Evolutionary conservation across 163 green algal genomes (phyloP), one percentile per base, ranked within the genome.

Genomic region (Prototheca cutis): DNA sequence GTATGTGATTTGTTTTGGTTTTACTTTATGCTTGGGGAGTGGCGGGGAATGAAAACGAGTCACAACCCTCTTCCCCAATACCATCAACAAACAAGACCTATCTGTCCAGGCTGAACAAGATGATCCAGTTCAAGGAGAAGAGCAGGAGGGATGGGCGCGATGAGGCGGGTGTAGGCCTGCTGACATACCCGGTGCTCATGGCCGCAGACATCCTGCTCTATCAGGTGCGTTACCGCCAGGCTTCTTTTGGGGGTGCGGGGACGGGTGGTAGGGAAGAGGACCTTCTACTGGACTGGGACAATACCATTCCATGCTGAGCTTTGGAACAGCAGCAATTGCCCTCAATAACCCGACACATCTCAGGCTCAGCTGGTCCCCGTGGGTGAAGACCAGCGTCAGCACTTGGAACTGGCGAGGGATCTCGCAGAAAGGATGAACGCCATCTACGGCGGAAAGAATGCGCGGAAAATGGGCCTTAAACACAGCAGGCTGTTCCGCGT

Each of bases 171-270:
- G 79, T 86, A 3, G 93, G 93, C 2, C 84, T 99, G 17, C 80
- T 98, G 51, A 95, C 85, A 15, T 99, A 99, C 74, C 93, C 93
- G 4, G 86, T 96, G n/a, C 83, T 99, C 40, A 98, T 98, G 93
- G 93, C 93, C 6, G 85, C 91, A n/a, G 93, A 99, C 76, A 98
- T 99, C 65, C 79, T 99, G 65, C 77, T 97, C 18, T 98, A 99
- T 69, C 84, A 95, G 80, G 87, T 89, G 48, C 1, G 33, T n/a
- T n/a, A n/a, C n/a, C n/a, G n/a, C n/a, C n/a, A n/a, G n/a, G n/a
- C n/a, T n/a, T n/a, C n/a, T n/a, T n/a, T n/a, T n/a, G n/a, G n/a
- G n/a, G n/a, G n/a, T n/a, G n/a, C n/a, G n/a, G n/a, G n/a, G n/a
- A n/a, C n/a, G n/a, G n/a, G n/a, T n/a, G n/a, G n/a, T n/a, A n/a